phyloP scores from a whole-genome alignment of 495 filamentous ascomycete species.

The Tuber magnatum region DNA sequence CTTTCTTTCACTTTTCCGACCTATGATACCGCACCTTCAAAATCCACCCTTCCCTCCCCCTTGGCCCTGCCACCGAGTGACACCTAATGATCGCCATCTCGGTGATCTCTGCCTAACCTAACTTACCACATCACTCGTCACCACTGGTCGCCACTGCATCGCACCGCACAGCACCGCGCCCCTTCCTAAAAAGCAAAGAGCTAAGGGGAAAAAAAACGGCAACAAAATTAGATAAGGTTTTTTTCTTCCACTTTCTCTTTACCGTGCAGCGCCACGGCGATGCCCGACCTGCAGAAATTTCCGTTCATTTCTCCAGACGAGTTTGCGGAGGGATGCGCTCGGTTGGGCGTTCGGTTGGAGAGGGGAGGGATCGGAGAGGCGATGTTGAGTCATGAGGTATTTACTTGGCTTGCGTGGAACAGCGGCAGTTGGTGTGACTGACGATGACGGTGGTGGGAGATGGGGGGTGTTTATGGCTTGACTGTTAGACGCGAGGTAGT shows the following conservation, averaged over 20 bases:
- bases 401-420: not conserved
- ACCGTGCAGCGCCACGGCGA: not conserved
- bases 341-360: not conserved
- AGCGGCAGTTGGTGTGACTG: not conserved
- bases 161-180: not conserved
- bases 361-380: not conserved
- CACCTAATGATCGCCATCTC: not conserved
- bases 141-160: not conserved
- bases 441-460: not conserved
- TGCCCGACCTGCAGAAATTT: not conserved
- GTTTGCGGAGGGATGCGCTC: not conserved
- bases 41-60: no score
- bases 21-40: not conserved
- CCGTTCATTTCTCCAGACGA: not conserved
- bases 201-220: not conserved
- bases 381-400: not conserved
- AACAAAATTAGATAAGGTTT: not conserved
- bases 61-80: not conserved
- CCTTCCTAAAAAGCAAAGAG: not conserved
- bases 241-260: not conserved
- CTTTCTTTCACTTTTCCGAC: not conserved
- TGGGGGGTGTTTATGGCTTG: not conserved
- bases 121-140: not conserved
- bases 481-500: not conserved
- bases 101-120: not conserved